A percentile compares a stretch with the other conserved stretches of the same genome.
These are phyloP conservation scores for Castanea mollissima DNA, from an alignment of 306 rosid genomes.

Conservation along the genomic window DNA sequence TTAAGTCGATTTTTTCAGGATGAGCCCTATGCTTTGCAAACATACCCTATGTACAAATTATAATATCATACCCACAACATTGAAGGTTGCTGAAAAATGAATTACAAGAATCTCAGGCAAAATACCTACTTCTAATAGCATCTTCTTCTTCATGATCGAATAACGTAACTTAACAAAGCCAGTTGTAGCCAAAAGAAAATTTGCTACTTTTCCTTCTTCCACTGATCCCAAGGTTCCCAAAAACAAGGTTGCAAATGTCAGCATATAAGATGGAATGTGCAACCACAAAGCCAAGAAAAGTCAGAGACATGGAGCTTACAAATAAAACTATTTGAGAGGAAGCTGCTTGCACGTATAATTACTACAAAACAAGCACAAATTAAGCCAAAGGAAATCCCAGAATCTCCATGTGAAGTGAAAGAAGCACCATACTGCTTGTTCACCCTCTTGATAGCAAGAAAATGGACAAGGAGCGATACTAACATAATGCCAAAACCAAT, in stretches of 20 bases:
- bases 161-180: slow-evolving; percentile 65
- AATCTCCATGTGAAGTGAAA: slow-evolving; percentile 40
- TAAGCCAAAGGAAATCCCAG: slow-evolving; percentile 41
- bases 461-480: slow-evolving; percentile 60
- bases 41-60: background rate
- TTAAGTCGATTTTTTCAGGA: background rate
- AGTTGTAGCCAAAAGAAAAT: slow-evolving; percentile 89
- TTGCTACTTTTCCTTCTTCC: slow-evolving; percentile 97
- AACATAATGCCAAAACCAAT: slow-evolving; percentile 76
- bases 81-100: slow-evolving; percentile 11
- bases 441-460: slow-evolving; percentile 52
- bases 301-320: slow-evolving; percentile 54
- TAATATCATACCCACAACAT: background rate
- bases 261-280: slow-evolving; percentile 9
- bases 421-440: slow-evolving; percentile 45
- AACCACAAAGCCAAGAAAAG: background rate
- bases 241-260: slow-evolving; percentile 17
- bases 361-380: slow-evolving; percentile 56
- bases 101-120: slow-evolving; percentile 13
- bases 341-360: slow-evolving; percentile 78
- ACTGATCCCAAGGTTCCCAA: slow-evolving; percentile 50
- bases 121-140: slow-evolving; percentile 60
- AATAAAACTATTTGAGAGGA: slow-evolving; percentile 88
- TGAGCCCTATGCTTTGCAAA: background rate
- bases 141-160: slow-evolving; percentile 54